Base-by-base conservation (phyloP, 2,329 filamentous ascomycete genomes). In the Arthroderma sp. region DNA sequence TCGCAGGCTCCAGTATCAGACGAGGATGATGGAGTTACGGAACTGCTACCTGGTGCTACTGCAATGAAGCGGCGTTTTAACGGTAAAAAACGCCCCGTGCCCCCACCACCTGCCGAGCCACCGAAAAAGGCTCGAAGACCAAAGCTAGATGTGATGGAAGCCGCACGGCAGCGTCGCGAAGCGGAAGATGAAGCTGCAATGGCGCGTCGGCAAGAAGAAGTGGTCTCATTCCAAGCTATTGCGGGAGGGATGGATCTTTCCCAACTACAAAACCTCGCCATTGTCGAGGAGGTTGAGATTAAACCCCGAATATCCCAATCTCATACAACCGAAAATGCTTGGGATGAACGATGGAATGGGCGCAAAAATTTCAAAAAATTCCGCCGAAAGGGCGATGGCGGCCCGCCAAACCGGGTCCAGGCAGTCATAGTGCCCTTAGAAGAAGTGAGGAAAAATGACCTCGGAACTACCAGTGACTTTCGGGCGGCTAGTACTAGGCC, bases 301-400 rank as follows among this genome's bases (percentile, higher is more conserved):
- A 73, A 27, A 45, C 56, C 50, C 52, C 46, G 44, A 15, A 28
- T 22, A 5, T 22, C 29, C 7, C 56, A 55, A 56, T 36, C 49
- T 43, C 49, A 50, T 53, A 52, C 55, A 54, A 54, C 42, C 49
- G 53, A 49, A 52, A 55, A 64, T n/a, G 52, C 64, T 43, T 95
- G 89, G 88, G 77, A 95, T 52, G 79, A 85, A 1, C 73, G 73
- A 34, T 98, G 91, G 91, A 94, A 95, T 58, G 91, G 89, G 0
- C 75, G 89, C 37, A 89, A 86, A 63, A 96, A 98, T 58, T 98
- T 94, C 68, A 98, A 98, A 62, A 83, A 78, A 54, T 98, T 98
- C 57, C 36, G 50, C 47, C 49, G 63, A 33, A 54, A 59, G 39
- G 58, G 60, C 45, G 54, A 62, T 52, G 57, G 60, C 49, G 43